These are phyloP conservation scores for Fusarium redolens DNA, from an alignment of 2,329 filamentous ascomycete species.

Conservation along the genomic window DNA sequence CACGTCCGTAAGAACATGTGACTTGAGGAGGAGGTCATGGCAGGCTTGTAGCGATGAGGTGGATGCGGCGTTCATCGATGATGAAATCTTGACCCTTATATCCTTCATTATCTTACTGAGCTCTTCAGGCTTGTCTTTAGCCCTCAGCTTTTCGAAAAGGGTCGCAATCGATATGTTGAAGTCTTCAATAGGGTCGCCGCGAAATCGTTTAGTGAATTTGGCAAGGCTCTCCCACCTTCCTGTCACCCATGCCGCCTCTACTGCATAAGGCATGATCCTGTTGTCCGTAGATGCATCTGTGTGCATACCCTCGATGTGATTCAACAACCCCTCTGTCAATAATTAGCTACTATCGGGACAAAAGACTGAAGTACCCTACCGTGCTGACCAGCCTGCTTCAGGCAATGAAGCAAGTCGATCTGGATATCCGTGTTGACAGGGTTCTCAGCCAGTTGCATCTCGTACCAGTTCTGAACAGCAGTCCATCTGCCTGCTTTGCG, in stretches of 20 bases:
- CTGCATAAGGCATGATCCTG: conserved; percentile 81
- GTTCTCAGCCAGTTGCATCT: conserved; percentile 84
- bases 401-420: conserved; percentile 83
- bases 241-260: conserved; percentile 93
- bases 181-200: conserved; percentile 63
- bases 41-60: conserved; percentile 86
- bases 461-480: conserved; percentile 97
- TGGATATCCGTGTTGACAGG: conserved; percentile 83
- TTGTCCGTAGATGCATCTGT: conserved; percentile 63
- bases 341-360: conserved; percentile 31
- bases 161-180: conserved; percentile 85
- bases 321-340: conserved; percentile 79
- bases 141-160: conserved; percentile 68
- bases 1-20: conserved; percentile 89
- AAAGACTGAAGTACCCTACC: conserved; percentile 67
- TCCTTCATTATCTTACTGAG: conserved; percentile 69
- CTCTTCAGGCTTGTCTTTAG: conserved; percentile 59
- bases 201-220: conserved; percentile 70
- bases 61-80: conserved; percentile 78
- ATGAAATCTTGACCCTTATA: conserved; percentile 77
- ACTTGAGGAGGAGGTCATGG: conserved; percentile 84
- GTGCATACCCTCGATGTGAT: conserved; percentile 84
- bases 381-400: conserved; percentile 96
- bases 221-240: conserved; percentile 82
- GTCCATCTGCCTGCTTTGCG: conserved; percentile 93